Conservation (phyloP, 495 filamentous ascomycete genomes). For the Penicillium diatomitis region DNA sequence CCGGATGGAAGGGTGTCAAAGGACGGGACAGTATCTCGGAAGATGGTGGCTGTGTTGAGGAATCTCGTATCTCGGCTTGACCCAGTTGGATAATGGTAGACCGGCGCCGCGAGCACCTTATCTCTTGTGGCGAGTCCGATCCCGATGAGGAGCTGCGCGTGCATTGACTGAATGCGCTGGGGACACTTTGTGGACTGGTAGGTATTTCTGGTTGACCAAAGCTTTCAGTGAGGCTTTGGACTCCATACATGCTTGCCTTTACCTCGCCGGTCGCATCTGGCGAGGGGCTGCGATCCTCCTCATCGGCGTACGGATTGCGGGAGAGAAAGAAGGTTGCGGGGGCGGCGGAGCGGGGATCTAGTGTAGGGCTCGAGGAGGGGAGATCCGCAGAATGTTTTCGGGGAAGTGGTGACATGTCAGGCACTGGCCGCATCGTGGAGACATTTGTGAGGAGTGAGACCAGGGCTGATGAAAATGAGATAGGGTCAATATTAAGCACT, state of each 20-base stretch:
- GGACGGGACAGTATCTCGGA: conserved; percentile 28
- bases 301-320: conserved; percentile 20
- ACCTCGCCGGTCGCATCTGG: conserved; percentile 12
- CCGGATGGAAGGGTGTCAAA: conserved; percentile 38
- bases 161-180: conserved; percentile 3
- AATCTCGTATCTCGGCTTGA: conserved; percentile 10
- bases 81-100: conserved; percentile 30
- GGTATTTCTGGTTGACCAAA: conserved; percentile 21
- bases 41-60: conserved; percentile 13
- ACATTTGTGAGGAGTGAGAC: conserved; percentile 4
- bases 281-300: conserved; percentile 18
- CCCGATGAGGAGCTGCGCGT: conserved; percentile 14
- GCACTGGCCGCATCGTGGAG: conserved; percentile 33
- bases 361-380: conserved; percentile 19
- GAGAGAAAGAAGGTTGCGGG: conserved; percentile 43
- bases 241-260: conserved; percentile 48
- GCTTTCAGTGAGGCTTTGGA: conserved; percentile 54
- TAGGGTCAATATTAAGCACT: not conserved
- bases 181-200: conserved; percentile 4
- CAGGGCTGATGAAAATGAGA: not conserved
- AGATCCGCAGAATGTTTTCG: conserved; percentile 29
- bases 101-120: conserved; percentile 13
- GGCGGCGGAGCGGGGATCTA: conserved; percentile 29
- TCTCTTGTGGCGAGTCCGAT: conserved; percentile 20
- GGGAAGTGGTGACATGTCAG: conserved; percentile 20